Evolutionary conservation across 352 stramenopile genomes (phyloP).

Genomic region (Thraustotheca clavata): DNA sequence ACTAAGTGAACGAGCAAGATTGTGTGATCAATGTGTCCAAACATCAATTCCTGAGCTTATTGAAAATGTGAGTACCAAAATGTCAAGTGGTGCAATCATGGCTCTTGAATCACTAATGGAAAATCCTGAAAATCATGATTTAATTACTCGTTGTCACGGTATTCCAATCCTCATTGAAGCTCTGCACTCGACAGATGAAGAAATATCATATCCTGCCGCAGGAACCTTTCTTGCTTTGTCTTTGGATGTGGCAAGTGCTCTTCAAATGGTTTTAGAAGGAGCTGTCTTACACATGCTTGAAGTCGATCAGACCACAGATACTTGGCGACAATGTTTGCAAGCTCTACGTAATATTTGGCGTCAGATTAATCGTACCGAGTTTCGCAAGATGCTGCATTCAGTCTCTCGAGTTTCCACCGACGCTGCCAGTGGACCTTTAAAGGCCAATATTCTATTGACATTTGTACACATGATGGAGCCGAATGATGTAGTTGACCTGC

Average conservation of each 20-base stretch:
- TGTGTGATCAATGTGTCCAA: slow-evolving; percentile 21
- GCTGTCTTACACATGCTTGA: slow-evolving; percentile 22
- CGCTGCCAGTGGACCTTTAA: slow-evolving; percentile 8
- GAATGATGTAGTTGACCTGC: background rate
- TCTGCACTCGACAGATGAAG: slow-evolving; percentile 15
- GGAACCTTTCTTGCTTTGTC: slow-evolving; percentile 12
- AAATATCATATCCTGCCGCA: slow-evolving; percentile 17
- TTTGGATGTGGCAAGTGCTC: slow-evolving; percentile 8
- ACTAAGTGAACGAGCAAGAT: background rate
- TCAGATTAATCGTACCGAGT: slow-evolving; percentile 20
- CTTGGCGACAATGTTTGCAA: slow-evolving; percentile 8
- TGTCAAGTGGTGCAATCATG: background rate
- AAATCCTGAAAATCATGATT: slow-evolving; percentile 17
- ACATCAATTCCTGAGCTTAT: slow-evolving; percentile 19
- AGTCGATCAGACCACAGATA: slow-evolving; percentile 18
- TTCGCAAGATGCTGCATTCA: slow-evolving; percentile 23
- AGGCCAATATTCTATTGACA: slow-evolving; percentile 19
- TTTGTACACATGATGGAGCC: slow-evolving; percentile 24
- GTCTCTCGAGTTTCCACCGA: slow-evolving; percentile 17
- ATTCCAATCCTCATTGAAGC: slow-evolving; percentile 16
- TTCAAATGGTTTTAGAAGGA: slow-evolving; percentile 23
- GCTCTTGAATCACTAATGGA: slow-evolving; percentile 22
- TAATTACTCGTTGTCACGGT: slow-evolving; percentile 19
- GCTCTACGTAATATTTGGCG: slow-evolving; percentile 22
- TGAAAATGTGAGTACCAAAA: slow-evolving; percentile 1